Conservation (phyloP, 2,329 filamentous ascomycete species). For the Arachnomyces sp. region DNA sequence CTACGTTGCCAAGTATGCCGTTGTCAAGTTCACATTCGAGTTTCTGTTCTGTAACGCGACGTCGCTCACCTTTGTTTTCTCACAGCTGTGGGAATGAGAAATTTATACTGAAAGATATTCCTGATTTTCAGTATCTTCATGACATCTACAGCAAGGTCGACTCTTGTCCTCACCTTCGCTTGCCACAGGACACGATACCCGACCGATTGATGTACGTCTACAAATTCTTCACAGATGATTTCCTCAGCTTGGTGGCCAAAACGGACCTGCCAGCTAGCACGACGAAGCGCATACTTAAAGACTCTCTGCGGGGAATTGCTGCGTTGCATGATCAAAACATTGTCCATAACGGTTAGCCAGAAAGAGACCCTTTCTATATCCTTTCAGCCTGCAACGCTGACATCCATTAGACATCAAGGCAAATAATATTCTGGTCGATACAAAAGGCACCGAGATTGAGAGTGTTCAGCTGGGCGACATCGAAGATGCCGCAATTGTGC, state of each 20-base stretch:
- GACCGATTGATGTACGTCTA: slow-evolving; percentile 39
- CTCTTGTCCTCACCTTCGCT: slow-evolving; percentile 28
- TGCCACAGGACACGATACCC: slow-evolving; percentile 32
- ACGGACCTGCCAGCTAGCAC: slow-evolving; percentile 28
- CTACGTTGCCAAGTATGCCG: slow-evolving; percentile 13
- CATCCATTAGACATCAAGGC: slow-evolving; percentile 24
- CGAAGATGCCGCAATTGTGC: slow-evolving; percentile 61
- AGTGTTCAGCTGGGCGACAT: slow-evolving; percentile 18
- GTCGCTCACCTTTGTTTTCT: neutral
- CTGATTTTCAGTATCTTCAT: slow-evolving; percentile 9
- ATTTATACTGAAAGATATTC: slow-evolving; percentile 15
- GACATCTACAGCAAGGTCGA: slow-evolving; percentile 9
- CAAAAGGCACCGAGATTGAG: slow-evolving; percentile 12
- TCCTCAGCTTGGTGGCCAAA: slow-evolving; percentile 32
- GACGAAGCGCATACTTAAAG: slow-evolving; percentile 36
- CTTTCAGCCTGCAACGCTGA: neutral
- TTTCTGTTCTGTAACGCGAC: too few relatives aligned
- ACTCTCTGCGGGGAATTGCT: slow-evolving; percentile 32
- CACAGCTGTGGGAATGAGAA: slow-evolving; percentile 5
- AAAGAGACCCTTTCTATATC: slow-evolving; percentile 9
- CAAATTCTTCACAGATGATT: slow-evolving; percentile 34
- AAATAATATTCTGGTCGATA: slow-evolving; percentile 27
- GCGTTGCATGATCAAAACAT: slow-evolving; percentile 29
- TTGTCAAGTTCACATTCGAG: neutral
- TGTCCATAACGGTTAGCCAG: slow-evolving; percentile 22